Evolutionary conservation across 2,329 filamentous ascomycete genomes (phyloP), one percentile per base, ranked within the genome.

Genomic region (Bimuria novae-zelandiae): DNA sequence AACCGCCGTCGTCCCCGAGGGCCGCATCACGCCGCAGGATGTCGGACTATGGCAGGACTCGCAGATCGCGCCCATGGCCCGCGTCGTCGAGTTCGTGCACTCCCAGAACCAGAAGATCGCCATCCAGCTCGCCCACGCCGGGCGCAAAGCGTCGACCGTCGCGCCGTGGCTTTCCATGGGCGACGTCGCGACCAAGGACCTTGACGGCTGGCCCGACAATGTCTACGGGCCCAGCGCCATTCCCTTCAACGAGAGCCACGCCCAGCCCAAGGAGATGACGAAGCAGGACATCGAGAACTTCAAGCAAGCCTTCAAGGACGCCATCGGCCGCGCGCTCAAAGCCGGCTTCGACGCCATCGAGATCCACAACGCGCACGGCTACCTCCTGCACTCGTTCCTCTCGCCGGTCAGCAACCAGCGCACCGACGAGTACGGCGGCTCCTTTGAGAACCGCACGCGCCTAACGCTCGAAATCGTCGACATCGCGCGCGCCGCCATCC

Each of bases 61-160:
- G 29, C 92, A 97, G 72, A 87, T 92, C 55, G 86, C 82, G 57
- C 86, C 87, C 0, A 76, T 95, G 52, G 83, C 81, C 68, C 82
- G 83, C 54, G 82, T 93, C 40, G 84, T 87, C 30, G 89, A 95
- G 56, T 95, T 92, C 57, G 84, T 88, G 2, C 91, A 95, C 77
- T 85, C 83, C 22, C 92, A 96, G 74, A 82, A 81, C 68, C 86
- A 91, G 66, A 85, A 89, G 59, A 85, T 90, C 47, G 90, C 84
- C 46, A 87, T 96, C 56, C 92, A 96, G 77, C 80, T 96, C 4
- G 89, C 79, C 1, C 92, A 96, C 66, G 91, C 90, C 0, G 92
- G 92, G 6, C 73, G 83, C 25, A 86, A 86, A 63, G 82, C 83
- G 4, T 79, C 76, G 57, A 84, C 81, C 2, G 78, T 84, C 3